Base-by-base conservation (phyloP, 306 rosid species). In the Abrus pulchellus region DNA sequence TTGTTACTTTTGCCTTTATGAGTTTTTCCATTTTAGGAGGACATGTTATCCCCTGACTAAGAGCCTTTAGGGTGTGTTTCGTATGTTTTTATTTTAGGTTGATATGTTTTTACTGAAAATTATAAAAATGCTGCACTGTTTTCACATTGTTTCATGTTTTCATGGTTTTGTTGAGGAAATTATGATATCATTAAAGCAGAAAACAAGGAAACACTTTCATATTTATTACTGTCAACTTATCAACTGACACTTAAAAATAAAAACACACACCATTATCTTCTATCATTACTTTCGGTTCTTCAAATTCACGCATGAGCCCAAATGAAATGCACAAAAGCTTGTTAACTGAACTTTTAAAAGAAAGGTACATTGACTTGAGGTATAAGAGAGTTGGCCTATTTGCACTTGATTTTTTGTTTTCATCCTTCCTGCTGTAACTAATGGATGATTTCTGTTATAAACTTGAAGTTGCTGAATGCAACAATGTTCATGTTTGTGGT, bases 381-480 rank as follows among this genome's bases (percentile, higher is more conserved):
- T 29, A 14, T 2, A 47, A 1, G 14, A 52, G 74, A 63, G 53
- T 10, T 10, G 27, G 5, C 36, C 49, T 62, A 61, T 61, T 49
- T 49, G 27, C 66, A 20, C 70, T 33, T 55, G 5, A 20, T 79
- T 69, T 77, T 77, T 13, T 52, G 63, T 57, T 57, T 5, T 55
- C 8, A 1, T 27, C 52, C 9, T 48, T 6, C 47, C 36, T 70
- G 54, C 77, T 45, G 11, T 20, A 32, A 38, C 28, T 7, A 29
- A 77, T 7, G 41, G 28, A 61, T 9, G 30, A 33, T 44, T 14
- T 68, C 49, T 69, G 47, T 59, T 36, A 54, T 79, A 48, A 48
- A 38, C 45, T 61, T 63, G 27, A 29, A 61, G 84, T 41, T 27
- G 28, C 77, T 57, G 52, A 33, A 27, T 33, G 60, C 77, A 49